These are phyloP conservation scores for Colletotrichum costaricense DNA, from an alignment of 2,329 filamentous ascomycete species.

Conservation along the genomic window DNA sequence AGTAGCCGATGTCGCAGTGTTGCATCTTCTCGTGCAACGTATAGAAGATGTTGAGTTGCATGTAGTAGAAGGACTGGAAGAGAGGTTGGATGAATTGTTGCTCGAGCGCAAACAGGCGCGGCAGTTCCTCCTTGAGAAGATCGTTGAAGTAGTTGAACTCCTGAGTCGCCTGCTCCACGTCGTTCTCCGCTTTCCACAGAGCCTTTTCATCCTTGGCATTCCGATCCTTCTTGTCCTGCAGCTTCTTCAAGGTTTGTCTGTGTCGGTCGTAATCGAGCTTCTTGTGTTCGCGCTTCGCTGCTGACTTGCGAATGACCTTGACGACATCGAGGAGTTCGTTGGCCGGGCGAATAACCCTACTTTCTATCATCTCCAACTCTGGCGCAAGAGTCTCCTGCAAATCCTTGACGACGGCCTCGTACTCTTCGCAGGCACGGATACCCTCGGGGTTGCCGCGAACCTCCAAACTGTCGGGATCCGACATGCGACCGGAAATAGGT, in stretches of 20 bases:
- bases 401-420: conserved; percentile 90
- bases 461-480: conserved; percentile 86
- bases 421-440: conserved; percentile 95
- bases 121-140: conserved; percentile 93
- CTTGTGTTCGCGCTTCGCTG: conserved; percentile 94
- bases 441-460: conserved; percentile 91
- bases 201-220: conserved; percentile 97
- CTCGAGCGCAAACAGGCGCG: conserved; percentile 89
- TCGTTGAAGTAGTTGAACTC: conserved; percentile 99
- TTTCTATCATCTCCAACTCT: conserved; percentile 98
- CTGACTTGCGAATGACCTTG: conserved; percentile 92
- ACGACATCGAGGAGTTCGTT: conserved; percentile 95
- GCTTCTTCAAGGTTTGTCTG: conserved; percentile 85
- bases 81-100: conserved; percentile 95
- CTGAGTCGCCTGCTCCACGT: conserved; percentile 90
- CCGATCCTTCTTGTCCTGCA: conserved; percentile 98
- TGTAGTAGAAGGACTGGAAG: conserved; percentile 99
- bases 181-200: conserved; percentile 93
- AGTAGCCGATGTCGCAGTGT: conserved; percentile 95
- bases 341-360: conserved; percentile 88
- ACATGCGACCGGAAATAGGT: conserved; percentile 95
- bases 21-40: conserved; percentile 99
- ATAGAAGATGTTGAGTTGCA: conserved; percentile 99
- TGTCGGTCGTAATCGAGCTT: conserved; percentile 96
- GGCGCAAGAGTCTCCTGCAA: conserved; percentile 88